These are phyloP conservation scores for Trichoderma sp. DNA, from an alignment of 2,329 filamentous ascomycete species.

Conservation along the genomic window DNA sequence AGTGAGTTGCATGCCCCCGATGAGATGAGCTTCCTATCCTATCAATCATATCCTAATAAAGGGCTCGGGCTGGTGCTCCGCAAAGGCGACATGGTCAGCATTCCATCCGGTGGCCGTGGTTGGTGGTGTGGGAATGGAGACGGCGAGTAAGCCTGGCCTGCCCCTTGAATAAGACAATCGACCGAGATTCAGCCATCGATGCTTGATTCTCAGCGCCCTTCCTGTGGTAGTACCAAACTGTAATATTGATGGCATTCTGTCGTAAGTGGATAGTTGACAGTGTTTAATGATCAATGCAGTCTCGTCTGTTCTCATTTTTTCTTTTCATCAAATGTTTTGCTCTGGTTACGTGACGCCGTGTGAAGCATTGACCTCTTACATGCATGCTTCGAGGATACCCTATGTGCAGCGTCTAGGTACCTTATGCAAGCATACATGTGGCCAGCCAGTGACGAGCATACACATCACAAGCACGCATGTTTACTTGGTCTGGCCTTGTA, in stretches of 20 bases:
- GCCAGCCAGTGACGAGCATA: slow-evolving; percentile 17
- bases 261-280: background rate
- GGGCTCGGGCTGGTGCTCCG: background rate
- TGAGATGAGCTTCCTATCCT: background rate
- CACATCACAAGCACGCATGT: slow-evolving; percentile 4
- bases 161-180: slow-evolving; percentile 12
- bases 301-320: background rate
- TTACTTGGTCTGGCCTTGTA: background rate
- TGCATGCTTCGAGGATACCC: background rate
- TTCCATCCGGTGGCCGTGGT: background rate
- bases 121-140: background rate
- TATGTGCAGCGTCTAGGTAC: background rate
- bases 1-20: background rate
- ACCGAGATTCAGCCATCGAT: slow-evolving; percentile 4
- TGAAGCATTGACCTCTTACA: background rate
- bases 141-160: background rate
- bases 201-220: background rate
- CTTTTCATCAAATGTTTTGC: background rate
- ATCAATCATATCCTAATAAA: background rate
- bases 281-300: background rate
- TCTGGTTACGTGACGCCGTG: background rate
- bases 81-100: slow-evolving; percentile 4
- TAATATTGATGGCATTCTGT: background rate
- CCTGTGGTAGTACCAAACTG: background rate
- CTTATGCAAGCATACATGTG: background rate